Conservation (phyloP, 306 rosid species). For the Inga oerstediana region DNA sequence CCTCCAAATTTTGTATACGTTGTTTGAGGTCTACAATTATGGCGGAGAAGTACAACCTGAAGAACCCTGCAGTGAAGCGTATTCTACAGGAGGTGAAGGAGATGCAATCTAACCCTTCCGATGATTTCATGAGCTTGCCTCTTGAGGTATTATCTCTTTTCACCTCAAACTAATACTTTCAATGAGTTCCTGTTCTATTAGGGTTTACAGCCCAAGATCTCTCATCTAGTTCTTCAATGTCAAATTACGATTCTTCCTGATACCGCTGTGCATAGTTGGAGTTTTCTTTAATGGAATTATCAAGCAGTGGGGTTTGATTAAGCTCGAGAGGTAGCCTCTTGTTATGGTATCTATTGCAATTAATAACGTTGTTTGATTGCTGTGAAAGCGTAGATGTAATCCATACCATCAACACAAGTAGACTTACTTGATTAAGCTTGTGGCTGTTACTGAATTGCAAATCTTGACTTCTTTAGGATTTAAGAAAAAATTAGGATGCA, state of each 20-base stretch:
- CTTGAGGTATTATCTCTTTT: conserved; percentile 64
- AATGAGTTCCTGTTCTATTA: background rate
- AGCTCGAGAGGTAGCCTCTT: background rate
- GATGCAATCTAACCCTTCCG: conserved; percentile 91
- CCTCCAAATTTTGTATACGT: background rate
- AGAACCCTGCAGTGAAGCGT: conserved; percentile 93
- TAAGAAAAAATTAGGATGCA: background rate
- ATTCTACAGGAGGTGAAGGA: conserved; percentile 94
- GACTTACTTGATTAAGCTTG: conserved; percentile 7
- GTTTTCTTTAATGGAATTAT: background rate
- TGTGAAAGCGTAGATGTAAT: background rate
- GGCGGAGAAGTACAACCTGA: conserved; percentile 84
- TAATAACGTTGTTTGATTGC: background rate
- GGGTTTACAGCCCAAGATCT: conserved; percentile 25
- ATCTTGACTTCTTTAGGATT: background rate
- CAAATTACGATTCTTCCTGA: background rate
- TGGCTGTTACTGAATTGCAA: background rate
- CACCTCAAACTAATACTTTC: background rate
- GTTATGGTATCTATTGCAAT: background rate
- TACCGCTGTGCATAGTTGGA: background rate
- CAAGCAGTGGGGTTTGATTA: background rate
- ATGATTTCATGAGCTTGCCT: conserved; percentile 95
- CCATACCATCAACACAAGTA: background rate
- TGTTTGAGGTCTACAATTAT: conserved; percentile 9
- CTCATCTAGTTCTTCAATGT: background rate